Evolutionary conservation across 257 asterid genomes (phyloP).

Genomic region (Voacanga thouarsii): DNA sequence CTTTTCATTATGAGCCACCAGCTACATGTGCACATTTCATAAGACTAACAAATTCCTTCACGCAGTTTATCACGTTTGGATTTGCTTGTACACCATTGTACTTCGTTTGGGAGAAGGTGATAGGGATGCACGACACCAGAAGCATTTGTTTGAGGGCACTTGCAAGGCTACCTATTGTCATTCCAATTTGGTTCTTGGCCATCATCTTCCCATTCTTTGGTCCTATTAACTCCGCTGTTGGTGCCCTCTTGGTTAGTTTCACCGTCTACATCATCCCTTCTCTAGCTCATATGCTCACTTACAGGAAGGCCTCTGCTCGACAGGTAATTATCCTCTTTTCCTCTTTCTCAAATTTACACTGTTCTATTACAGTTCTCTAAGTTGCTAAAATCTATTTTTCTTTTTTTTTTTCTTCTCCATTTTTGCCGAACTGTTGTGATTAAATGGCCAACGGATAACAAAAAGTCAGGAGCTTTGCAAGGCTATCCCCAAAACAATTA

Average conservation of each 20-base stretch:
- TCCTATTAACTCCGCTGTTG: constrained; percentile 89
- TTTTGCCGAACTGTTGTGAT: too few species aligned
- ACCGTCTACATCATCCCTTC: constrained; percentile 92
- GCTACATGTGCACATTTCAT: too few species aligned
- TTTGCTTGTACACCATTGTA: constrained; percentile 92
- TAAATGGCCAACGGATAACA: too few species aligned
- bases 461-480: too few species aligned
- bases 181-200: constrained; percentile 96
- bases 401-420: too few species aligned
- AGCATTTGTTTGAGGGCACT: constrained; percentile 86
- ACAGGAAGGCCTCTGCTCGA: constrained; percentile 72
- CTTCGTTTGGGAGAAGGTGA: constrained; percentile 97
- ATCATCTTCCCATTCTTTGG: constrained; percentile 94
- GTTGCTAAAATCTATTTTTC: too few species aligned
- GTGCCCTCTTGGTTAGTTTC: constrained; percentile 91
- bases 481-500: neutral
- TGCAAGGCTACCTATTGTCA: constrained; percentile 80
- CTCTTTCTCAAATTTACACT: neutral
- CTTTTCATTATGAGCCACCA: neutral
- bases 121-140: constrained; percentile 84
- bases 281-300: constrained; percentile 87
- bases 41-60: neutral
- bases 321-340: constrained; percentile 38
- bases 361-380: too few species aligned
- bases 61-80: constrained; percentile 88